Percentiles rank a stretch among this genome's conserved stretches.
phyloP scores from a whole-genome alignment of 2,329 filamentous ascomycete genomes.

The Chaetothyriales sp. region DNA sequence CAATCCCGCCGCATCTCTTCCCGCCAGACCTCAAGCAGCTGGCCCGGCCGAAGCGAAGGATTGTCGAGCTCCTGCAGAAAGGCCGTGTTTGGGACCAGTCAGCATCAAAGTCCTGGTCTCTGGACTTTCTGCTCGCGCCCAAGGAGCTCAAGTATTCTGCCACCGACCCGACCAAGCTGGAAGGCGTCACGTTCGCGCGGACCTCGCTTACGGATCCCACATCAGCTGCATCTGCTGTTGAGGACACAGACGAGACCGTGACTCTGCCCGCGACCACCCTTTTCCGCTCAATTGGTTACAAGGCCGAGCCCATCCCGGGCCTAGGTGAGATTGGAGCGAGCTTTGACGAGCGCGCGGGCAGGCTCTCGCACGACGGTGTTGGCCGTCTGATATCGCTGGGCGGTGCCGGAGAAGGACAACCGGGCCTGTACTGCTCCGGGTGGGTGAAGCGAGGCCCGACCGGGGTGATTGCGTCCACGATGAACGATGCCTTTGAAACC shows the following conservation, averaged over 20 bases:
- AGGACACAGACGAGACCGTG: constrained; percentile 32
- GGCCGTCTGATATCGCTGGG: constrained; percentile 50
- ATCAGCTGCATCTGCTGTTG: constrained; percentile 36
- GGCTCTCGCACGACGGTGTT: constrained; percentile 66
- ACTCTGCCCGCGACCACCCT: constrained; percentile 53
- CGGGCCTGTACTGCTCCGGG: constrained; percentile 65
- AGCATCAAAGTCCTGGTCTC: constrained; percentile 57
- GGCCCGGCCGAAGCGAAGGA: constrained; percentile 57
- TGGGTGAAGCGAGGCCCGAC: constrained; percentile 95
- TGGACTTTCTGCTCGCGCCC: constrained; percentile 76
- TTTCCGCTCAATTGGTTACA: constrained; percentile 93
- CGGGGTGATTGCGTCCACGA: constrained; percentile 88
- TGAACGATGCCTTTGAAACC: constrained; percentile 85
- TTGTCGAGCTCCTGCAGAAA: constrained; percentile 68
- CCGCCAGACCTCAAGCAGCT: constrained; percentile 54
- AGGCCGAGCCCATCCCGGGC: constrained; percentile 60
- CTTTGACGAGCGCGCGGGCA: constrained; percentile 59
- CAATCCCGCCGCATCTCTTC: constrained; percentile 50
- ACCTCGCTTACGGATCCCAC: constrained; percentile 37
- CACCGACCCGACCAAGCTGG: constrained; percentile 36
- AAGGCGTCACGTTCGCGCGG: constrained; percentile 49
- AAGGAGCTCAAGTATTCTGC: constrained; percentile 45
- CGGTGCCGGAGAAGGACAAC: no score
- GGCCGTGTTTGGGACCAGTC: constrained; percentile 43
- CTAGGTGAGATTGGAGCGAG: constrained; percentile 58